phyloP scores from a whole-genome alignment of 1,284 basidiomycete genomes.

The Vanrija humicola region DNA sequence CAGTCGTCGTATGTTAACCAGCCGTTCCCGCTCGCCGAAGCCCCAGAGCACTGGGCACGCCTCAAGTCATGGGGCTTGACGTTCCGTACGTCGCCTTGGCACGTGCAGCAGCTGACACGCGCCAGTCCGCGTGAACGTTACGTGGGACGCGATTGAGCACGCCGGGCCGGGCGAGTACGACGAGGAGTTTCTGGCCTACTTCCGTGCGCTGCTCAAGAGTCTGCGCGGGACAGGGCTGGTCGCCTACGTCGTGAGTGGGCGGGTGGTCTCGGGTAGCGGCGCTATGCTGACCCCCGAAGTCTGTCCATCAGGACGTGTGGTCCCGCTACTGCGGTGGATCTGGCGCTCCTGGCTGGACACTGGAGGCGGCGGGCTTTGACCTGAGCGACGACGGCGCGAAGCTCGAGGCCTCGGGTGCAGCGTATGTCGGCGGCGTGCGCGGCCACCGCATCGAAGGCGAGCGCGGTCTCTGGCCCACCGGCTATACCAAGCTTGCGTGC shows the following conservation, averaged over 20 bases:
- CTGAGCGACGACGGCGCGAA: constrained; percentile 53
- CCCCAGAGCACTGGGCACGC: constrained; percentile 73
- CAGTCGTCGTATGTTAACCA: constrained; percentile 73
- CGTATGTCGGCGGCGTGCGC: constrained; percentile 74
- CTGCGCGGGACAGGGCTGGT: constrained; percentile 74
- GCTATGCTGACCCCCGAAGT: constrained; percentile 29
- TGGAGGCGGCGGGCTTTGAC: constrained; percentile 75
- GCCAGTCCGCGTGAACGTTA: constrained; percentile 78
- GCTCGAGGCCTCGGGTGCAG: constrained; percentile 74
- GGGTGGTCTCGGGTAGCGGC: not conserved
- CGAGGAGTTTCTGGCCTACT: constrained; percentile 73
- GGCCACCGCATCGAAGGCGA: constrained; percentile 54
- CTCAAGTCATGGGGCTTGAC: constrained; percentile 80
- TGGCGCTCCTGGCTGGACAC: constrained; percentile 87
- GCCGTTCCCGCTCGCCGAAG: constrained; percentile 78
- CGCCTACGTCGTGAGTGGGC: constrained; percentile 75
- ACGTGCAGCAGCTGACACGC: constrained; percentile 2
- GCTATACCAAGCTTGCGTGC: constrained; percentile 78
- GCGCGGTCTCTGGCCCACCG: constrained; percentile 77
- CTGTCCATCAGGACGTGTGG: constrained; percentile 90
- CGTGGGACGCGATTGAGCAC: constrained; percentile 96
- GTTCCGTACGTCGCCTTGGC: constrained; percentile 57
- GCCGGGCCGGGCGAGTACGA: constrained; percentile 83
- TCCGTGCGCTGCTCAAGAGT: constrained; percentile 67
- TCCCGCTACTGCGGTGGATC: constrained; percentile 90